Evolutionary conservation across 208 protist species (phyloP), one percentile per base, ranked within the genome.

Genomic region (Crithidia fasciculata): DNA sequence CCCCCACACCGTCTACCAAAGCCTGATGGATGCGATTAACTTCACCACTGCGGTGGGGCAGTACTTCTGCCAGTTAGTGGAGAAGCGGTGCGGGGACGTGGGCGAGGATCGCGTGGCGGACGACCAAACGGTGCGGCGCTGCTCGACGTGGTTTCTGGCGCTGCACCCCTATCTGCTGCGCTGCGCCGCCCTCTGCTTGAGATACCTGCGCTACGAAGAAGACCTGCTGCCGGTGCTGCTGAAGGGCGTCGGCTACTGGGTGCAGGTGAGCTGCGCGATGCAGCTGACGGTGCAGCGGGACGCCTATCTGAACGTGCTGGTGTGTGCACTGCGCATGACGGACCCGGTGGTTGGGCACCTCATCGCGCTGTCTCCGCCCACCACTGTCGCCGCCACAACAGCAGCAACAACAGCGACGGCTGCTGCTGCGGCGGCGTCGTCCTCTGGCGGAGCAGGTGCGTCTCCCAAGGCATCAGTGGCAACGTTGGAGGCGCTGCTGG

Each of bases 171-270:
- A 69, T 44, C 60, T 82, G 10, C 59, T 82, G 10, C 71, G 52
- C 54, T 82, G 77, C 43, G 67, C 54, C 12, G 49, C 49, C 19
- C 69, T 77, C 47, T 78, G 62, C 55, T 60, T 82, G n/a, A 66
- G 69, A 12, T 63, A 70, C 62, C 62, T 83, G 36, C 64, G 71
- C 62, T 74, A 76, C 56, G 78, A 78, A 43, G 80, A 84, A 66
- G 84, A 86, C 61, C 68, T 88, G n/a, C 71, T 86, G 52, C 84
- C 84, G n/a, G 75, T 76, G 5, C 41, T 83, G 43, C 36, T 92
- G 36, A 92, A 85, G 56, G 67, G 79, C 16, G 74, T 64, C 18
- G 76, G 78, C 10, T 80, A 89, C 69, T 79, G 81, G 55, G 75
- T 92, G 58, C 77, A 89, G n/a, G 68, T 74, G 19, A 84, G 74